Conservation (phyloP, 2,329 filamentous ascomycete species). For the Penicillium psychrosexuale region DNA sequence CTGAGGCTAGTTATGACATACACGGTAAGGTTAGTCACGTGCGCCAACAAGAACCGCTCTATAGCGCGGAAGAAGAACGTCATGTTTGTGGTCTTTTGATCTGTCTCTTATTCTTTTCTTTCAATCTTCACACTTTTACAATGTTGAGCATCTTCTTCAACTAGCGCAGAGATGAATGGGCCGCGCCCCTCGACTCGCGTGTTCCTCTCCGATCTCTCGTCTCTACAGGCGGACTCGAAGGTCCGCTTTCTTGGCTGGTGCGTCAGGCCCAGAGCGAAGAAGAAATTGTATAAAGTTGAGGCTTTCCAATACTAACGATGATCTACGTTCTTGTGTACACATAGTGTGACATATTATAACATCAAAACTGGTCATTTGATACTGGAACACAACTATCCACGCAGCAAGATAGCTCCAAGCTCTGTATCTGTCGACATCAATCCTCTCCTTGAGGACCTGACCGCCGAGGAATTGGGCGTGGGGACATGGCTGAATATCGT, state of each 20-base stretch:
- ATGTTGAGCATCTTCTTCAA: background rate
- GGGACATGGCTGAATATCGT: constrained; percentile 91
- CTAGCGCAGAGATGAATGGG: constrained; percentile 39
- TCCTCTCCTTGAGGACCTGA: constrained; percentile 65
- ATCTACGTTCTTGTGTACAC: constrained; percentile 16
- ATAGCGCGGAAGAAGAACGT: background rate
- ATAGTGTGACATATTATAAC: constrained; percentile 59
- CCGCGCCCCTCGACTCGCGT: constrained; percentile 64
- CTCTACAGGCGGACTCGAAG: constrained; percentile 62
- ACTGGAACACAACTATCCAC: constrained; percentile 64
- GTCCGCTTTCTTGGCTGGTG: constrained; percentile 92
- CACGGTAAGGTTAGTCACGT: constrained; percentile 38
- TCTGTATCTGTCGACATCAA: constrained; percentile 66
- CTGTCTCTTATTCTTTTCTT: background rate
- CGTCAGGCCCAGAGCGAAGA: constrained; percentile 32
- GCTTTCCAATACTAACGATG: background rate
- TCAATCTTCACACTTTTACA: background rate
- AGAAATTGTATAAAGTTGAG: background rate
- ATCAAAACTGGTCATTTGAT: constrained; percentile 58
- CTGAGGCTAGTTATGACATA: constrained; percentile 35
- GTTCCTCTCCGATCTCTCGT: constrained; percentile 61
- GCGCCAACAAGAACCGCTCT: background rate
- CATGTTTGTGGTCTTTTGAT: background rate
- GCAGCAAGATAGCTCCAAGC: constrained; percentile 37
- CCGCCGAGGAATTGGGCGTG: constrained; percentile 60